A percentile compares a stretch with the other conserved stretches of the same genome.
phyloP scores from a whole-genome alignment of 306 rosid genomes.

The Bauhinia variegata region DNA sequence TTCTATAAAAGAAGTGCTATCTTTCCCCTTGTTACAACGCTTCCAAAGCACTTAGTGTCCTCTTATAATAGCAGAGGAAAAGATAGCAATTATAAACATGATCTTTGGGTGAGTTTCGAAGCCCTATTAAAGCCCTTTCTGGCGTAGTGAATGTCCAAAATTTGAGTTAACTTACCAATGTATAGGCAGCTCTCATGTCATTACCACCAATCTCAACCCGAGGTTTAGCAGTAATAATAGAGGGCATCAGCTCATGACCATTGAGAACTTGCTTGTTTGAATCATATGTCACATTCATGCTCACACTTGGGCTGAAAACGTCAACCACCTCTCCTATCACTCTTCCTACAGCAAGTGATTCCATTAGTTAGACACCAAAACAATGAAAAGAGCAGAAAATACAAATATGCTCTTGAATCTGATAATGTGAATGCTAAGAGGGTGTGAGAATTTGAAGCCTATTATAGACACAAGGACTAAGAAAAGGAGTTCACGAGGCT shows the following conservation, averaged over 20 bases:
- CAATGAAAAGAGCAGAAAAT: neutral
- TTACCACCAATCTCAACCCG: constrained; percentile 81
- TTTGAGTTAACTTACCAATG: constrained; percentile 54
- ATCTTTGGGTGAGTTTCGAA: no score
- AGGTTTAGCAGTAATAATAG: constrained; percentile 58
- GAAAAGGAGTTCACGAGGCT: no score
- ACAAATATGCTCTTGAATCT: constrained; percentile 22
- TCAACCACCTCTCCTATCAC: constrained; percentile 95
- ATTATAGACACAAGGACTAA: constrained; percentile 48
- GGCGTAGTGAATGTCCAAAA: neutral
- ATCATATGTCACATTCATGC: constrained; percentile 67
- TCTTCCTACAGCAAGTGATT: constrained; percentile 67
- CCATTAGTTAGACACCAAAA: constrained; percentile 54
- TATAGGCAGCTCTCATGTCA: constrained; percentile 78
- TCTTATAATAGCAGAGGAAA: no score
- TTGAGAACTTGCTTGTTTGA: constrained; percentile 64
- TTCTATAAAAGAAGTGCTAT: no score
- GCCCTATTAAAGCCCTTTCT: no score
- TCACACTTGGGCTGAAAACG: constrained; percentile 68
- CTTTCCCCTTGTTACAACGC: no score
- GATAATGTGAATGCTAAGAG: constrained; percentile 24
- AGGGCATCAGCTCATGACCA: constrained; percentile 85
- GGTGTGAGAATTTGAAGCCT: constrained; percentile 32
- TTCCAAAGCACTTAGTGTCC: no score
- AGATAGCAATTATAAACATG: no score